A percentile compares a stretch with the other conserved stretches of the same genome.
phyloP scores from a whole-genome alignment of 2,329 filamentous ascomycete genomes.

The Alternaria infectoria region DNA sequence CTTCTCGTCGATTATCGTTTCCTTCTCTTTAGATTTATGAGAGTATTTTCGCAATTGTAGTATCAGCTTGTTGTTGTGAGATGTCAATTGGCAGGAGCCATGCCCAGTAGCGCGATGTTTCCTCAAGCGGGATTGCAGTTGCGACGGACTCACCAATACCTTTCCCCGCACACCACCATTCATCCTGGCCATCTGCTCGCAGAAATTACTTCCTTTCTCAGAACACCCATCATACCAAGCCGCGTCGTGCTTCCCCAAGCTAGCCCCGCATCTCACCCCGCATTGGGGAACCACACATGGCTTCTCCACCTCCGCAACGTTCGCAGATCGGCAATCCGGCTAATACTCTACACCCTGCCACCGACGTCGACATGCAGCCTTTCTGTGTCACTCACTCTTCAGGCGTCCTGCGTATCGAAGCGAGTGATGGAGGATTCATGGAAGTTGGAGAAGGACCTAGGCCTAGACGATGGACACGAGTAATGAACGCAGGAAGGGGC shows the following conservation, averaged over 20 bases:
- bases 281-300: slow-evolving; percentile 8
- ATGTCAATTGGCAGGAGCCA: too few species aligned
- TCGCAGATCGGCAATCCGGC: background rate
- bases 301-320: slow-evolving; percentile 4
- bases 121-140: background rate
- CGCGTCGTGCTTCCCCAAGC: background rate
- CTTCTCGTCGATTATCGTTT: background rate
- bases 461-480: background rate
- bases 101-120: background rate
- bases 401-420: background rate
- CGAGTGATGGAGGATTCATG: background rate
- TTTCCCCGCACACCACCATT: background rate
- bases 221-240: background rate
- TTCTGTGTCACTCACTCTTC: background rate
- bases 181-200: background rate
- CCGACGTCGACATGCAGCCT: background rate
- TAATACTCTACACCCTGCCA: background rate
- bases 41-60: background rate
- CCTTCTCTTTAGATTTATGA: too few species aligned
- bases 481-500: background rate
- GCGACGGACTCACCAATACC: background rate
- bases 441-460: background rate
- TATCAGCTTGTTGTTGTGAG: too few species aligned
- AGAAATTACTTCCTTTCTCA: background rate
- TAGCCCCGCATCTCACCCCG: slow-evolving; percentile 9